phyloP scores from a whole-genome alignment of 163 green algal species.

The Coccomyxa subellipsoidea region DNA sequence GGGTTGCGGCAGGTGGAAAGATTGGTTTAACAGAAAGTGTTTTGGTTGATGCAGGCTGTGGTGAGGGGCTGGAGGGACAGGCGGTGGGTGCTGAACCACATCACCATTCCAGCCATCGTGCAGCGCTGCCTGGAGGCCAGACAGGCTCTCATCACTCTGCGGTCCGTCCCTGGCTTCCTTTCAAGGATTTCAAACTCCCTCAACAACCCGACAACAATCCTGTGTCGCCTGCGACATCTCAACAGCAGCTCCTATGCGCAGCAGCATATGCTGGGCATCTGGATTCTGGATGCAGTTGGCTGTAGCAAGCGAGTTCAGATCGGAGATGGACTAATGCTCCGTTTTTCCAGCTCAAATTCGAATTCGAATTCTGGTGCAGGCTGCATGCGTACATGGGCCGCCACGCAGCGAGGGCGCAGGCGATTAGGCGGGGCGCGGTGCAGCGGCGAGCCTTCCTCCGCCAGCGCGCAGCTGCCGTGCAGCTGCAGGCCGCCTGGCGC shows the following conservation, averaged over 20 bases:
- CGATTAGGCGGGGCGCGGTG: background rate
- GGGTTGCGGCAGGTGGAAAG: too few species aligned
- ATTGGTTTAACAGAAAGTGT: background rate
- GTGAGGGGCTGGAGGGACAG: background rate
- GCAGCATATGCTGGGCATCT: too few species aligned
- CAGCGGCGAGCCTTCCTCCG: constrained; percentile 2
- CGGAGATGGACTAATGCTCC: too few species aligned
- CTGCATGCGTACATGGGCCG: background rate
- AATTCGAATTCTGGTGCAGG: background rate
- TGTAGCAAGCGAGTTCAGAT: too few species aligned
- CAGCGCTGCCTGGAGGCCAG: background rate
- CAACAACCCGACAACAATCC: background rate
- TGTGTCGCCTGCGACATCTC: too few species aligned
- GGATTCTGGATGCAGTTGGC: too few species aligned
- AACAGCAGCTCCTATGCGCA: too few species aligned
- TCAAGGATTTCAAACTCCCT: background rate
- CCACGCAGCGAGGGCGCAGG: constrained; percentile 19
- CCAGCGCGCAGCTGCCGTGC: constrained; percentile 4
- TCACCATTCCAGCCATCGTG: constrained; percentile 7
- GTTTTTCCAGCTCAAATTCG: too few species aligned
- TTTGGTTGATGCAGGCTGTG: background rate
- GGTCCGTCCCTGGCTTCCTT: background rate
- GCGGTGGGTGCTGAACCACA: constrained; percentile 4
- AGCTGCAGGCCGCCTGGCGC: constrained; percentile 12
- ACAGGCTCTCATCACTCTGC: background rate